A percentile compares a stretch with the other conserved stretches of the same genome.
phyloP scores from a whole-genome alignment of 2,329 filamentous ascomycete genomes.

The Stagonosporopsis cucurbitacearum region DNA sequence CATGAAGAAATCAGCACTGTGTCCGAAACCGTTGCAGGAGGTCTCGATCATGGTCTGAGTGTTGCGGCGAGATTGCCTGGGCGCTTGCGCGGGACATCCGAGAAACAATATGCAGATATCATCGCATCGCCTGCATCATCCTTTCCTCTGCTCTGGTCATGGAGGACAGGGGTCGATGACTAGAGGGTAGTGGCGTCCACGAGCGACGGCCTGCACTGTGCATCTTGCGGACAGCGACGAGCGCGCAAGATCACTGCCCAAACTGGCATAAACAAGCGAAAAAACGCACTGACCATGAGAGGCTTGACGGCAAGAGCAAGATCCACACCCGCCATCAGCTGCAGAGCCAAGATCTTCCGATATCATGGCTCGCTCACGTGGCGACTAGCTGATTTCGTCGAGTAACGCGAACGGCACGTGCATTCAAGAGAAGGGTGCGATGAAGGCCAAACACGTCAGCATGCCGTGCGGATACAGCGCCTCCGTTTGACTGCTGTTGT shows the following conservation, averaged over 20 bases:
- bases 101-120: constrained; percentile 3
- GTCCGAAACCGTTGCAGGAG: constrained; percentile 3
- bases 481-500: not conserved
- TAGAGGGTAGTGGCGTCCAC: constrained; percentile 28
- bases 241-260: constrained; percentile 18
- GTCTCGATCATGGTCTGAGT: constrained; percentile 2
- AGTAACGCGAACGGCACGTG: constrained; percentile 36
- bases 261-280: constrained; percentile 27
- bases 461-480: not conserved
- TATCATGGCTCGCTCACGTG: constrained; percentile 20
- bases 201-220: constrained; percentile 25
- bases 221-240: constrained; percentile 25
- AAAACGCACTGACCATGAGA: constrained; percentile 11
- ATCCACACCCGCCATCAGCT: constrained; percentile 25
- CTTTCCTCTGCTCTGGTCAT: constrained; percentile 3
- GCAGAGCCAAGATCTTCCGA: constrained; percentile 15
- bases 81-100: not conserved
- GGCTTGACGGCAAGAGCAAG: constrained; percentile 19
- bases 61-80: not conserved
- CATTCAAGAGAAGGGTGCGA: constrained; percentile 1
- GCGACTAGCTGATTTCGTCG: constrained; percentile 24
- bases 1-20: constrained; percentile 1
- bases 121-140: constrained; percentile 7
- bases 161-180: constrained; percentile 3
- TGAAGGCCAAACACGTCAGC: constrained; percentile 9